Evolutionary conservation across 768 basidiomycete genomes (phyloP).

Genomic region (Auricularia auricula-judae): DNA sequence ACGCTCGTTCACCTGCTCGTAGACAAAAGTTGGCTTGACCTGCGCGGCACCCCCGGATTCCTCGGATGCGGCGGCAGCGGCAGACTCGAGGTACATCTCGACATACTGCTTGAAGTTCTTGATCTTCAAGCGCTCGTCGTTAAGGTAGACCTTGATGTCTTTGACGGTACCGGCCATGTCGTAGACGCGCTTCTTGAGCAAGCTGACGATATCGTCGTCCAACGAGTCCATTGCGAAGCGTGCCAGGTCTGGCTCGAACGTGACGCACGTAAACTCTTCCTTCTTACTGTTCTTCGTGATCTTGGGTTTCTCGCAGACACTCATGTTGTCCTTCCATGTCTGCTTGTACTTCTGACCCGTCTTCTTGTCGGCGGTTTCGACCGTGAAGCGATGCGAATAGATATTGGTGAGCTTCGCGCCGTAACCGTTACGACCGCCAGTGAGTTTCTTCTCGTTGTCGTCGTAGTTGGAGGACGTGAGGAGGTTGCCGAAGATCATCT

Average conservation of each 20-base stretch:
- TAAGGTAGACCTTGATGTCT: conserved; percentile 87
- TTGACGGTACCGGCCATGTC: conserved; percentile 95
- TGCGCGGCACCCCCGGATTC: conserved; percentile 71
- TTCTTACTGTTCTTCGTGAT: conserved; percentile 82
- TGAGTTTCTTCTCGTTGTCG: conserved; percentile 96
- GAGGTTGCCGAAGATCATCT: conserved; percentile 93
- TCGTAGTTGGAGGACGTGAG: conserved; percentile 95
- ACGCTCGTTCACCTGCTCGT: conserved; percentile 67
- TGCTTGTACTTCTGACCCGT: conserved; percentile 87
- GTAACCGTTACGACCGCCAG: conserved; percentile 96
- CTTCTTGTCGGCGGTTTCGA: conserved; percentile 91
- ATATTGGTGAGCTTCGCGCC: conserved; percentile 98
- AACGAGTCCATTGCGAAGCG: conserved; percentile 89
- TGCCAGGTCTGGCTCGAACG: conserved; percentile 84
- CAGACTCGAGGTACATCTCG: conserved; percentile 80
- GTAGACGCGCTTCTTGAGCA: conserved; percentile 89
- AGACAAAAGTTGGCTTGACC: conserved; percentile 65
- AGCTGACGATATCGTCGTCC: conserved; percentile 80
- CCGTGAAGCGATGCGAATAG: conserved; percentile 90
- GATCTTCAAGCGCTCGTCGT: conserved; percentile 84
- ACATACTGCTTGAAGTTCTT: conserved; percentile 97
- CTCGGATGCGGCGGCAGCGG: conserved; percentile 55
- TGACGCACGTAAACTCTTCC: conserved; percentile 88
- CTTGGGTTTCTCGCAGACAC: conserved; percentile 75
- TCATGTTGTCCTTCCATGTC: conserved; percentile 91